Evolutionary conservation across 768 basidiomycete species (phyloP).

Genomic region (Tylopilus vinaceipallidus): DNA sequence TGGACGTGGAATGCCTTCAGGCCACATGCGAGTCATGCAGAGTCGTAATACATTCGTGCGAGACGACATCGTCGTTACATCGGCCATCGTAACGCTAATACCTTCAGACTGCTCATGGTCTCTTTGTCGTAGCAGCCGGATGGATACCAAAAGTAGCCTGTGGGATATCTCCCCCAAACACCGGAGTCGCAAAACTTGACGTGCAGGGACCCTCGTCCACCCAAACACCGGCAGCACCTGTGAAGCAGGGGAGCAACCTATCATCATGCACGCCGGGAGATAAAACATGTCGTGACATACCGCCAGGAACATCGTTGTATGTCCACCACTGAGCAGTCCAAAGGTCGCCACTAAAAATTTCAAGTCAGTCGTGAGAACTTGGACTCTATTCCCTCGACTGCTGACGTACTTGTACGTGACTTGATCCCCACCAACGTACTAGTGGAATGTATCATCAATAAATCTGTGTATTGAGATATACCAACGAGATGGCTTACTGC

Average conservation of each 20-base stretch:
- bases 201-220: conserved; percentile 11
- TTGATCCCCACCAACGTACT: conserved; percentile 47
- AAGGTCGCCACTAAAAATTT: conserved; percentile 39
- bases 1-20: no score
- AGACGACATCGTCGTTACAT: no score
- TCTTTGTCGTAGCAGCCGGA: neutral
- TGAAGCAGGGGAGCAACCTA: neutral
- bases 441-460: neutral
- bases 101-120: neutral
- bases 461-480: neutral
- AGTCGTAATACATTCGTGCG: no score
- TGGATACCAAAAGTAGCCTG: conserved; percentile 5
- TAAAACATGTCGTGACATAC: conserved; percentile 17
- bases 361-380: neutral
- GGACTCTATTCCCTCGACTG: no score
- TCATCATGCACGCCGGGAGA: neutral
- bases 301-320: conserved; percentile 37
- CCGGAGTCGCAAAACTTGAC: conserved; percentile 4
- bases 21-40: no score
- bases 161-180: neutral
- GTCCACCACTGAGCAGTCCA: conserved; percentile 54
- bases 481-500: conserved; percentile 32
- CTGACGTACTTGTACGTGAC: conserved; percentile 42
- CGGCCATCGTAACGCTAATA: neutral
- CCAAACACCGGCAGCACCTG: conserved; percentile 21